These are phyloP conservation scores for Aegilops umbellulata DNA, from an alignment of 176 grass and related monocot species.

Conservation along the genomic window DNA sequence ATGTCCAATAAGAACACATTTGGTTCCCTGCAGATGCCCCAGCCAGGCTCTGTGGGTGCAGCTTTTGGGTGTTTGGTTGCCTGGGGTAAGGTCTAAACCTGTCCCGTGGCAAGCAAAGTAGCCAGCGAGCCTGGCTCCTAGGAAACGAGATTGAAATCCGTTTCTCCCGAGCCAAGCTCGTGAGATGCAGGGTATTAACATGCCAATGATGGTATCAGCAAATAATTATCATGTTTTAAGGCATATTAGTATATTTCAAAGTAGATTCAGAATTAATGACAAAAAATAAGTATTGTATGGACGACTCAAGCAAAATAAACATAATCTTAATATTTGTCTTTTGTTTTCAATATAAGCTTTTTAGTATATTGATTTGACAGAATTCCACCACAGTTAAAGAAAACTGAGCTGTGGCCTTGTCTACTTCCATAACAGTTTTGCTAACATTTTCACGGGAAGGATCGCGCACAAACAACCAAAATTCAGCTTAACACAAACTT, in stretches of 20 bases:
- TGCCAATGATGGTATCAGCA: constrained; percentile 23
- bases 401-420: background rate
- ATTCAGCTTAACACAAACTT: constrained; percentile 5
- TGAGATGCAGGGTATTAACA: constrained; percentile 3
- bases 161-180: background rate
- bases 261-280: constrained; percentile 17
- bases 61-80: constrained; percentile 5
- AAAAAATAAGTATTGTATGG: constrained; percentile 23
- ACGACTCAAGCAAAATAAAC: constrained; percentile 15
- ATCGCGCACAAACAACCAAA: background rate
- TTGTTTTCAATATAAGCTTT: constrained; percentile 8
- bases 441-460: constrained; percentile 26
- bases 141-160: background rate
- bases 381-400: constrained; percentile 7
- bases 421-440: constrained; percentile 10
- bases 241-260: constrained; percentile 27
- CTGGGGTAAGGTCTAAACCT: background rate
- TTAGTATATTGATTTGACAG: background rate
- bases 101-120: constrained; percentile 4
- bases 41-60: background rate
- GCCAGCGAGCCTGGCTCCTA: background rate
- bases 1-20: constrained; percentile 3
- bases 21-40: constrained; percentile 9
- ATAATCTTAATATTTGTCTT: constrained; percentile 27
- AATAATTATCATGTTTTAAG: constrained; percentile 17